These are phyloP conservation scores for Linum lewisii DNA, from an alignment of 345 rosid species.

Conservation along the genomic window DNA sequence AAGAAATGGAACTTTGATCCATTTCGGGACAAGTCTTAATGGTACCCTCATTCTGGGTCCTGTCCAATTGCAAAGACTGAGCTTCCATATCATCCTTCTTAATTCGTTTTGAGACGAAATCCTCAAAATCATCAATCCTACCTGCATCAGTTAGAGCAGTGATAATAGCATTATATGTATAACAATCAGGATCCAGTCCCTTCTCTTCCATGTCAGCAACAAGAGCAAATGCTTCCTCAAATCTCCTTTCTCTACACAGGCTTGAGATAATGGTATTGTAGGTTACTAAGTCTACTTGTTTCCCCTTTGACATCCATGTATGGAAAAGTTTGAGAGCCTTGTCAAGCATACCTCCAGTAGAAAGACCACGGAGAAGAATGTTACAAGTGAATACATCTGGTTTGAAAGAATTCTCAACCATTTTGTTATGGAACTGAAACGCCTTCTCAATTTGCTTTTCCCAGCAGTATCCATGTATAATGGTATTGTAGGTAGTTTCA, in stretches of 20 bases:
- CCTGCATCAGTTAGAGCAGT: constrained; percentile 44
- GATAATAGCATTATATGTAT: constrained; percentile 52
- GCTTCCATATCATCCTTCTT: constrained; percentile 32
- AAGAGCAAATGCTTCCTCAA: constrained; percentile 66
- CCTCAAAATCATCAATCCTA: constrained; percentile 47
- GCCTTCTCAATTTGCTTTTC: constrained; percentile 70
- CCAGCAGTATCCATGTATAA: constrained; percentile 62
- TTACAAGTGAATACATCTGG: constrained; percentile 57
- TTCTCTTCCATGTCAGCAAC: constrained; percentile 56
- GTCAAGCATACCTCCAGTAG: constrained; percentile 60
- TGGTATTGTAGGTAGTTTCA: constrained; percentile 57
- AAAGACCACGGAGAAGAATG: constrained; percentile 71
- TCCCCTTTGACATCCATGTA: constrained; percentile 48
- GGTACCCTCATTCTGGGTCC: constrained; percentile 9
- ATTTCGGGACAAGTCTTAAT: constrained; percentile 25
- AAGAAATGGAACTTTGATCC: constrained; percentile 29
- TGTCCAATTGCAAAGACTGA: constrained; percentile 20
- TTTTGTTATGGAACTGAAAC: constrained; percentile 64
- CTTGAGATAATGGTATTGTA: constrained; percentile 72
- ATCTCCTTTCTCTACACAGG: constrained; percentile 54
- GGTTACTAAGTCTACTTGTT: constrained; percentile 48
- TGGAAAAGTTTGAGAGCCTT: constrained; percentile 76
- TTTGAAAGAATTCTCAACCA: constrained; percentile 58
- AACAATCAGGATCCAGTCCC: constrained; percentile 50
- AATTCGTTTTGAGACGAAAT: constrained; percentile 37